A percentile compares a stretch with the other conserved stretches of the same genome.
Evolutionary conservation across 1,284 basidiomycete genomes (phyloP).

Genomic region (Porodaedalea pini): DNA sequence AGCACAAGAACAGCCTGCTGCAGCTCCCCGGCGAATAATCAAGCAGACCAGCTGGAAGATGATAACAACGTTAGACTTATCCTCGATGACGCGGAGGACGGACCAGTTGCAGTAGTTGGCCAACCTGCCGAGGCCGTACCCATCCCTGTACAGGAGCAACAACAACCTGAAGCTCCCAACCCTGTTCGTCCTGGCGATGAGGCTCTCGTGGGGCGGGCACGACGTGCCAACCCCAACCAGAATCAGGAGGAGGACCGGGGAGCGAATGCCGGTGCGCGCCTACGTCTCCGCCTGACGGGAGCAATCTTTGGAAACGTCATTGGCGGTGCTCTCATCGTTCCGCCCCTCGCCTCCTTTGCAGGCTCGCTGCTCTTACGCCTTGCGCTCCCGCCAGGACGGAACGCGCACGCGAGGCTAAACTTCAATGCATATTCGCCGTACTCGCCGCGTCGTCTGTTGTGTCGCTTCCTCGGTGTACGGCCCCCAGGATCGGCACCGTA

Average conservation of each 20-base stretch:
- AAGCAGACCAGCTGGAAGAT: conserved; percentile 6
- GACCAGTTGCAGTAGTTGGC: neutral
- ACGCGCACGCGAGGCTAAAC: conserved; percentile 11
- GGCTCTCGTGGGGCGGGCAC: conserved; percentile 8
- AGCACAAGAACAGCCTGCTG: neutral
- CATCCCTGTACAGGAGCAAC: neutral
- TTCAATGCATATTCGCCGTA: neutral
- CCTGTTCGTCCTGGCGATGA: neutral
- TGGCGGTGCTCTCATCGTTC: conserved; percentile 62
- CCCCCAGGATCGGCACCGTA: conserved; percentile 30
- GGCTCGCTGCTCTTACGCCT: conserved; percentile 55
- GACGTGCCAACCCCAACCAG: neutral
- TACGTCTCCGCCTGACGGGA: conserved; percentile 45
- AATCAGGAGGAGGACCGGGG: conserved; percentile 23
- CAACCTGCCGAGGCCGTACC: neutral
- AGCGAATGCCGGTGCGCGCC: conserved; percentile 25
- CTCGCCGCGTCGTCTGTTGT: conserved; percentile 34
- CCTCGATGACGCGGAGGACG: conserved; percentile 9
- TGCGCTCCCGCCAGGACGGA: conserved; percentile 5
- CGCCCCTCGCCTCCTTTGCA: conserved; percentile 60
- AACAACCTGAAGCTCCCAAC: neutral
- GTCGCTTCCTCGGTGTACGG: conserved; percentile 52
- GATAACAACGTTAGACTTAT: conserved; percentile 16
- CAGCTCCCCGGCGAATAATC: neutral
- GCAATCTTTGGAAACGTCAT: conserved; percentile 59